Base-by-base conservation (phyloP, 441 rosid species). In the Gossypium davidsonii region DNA sequence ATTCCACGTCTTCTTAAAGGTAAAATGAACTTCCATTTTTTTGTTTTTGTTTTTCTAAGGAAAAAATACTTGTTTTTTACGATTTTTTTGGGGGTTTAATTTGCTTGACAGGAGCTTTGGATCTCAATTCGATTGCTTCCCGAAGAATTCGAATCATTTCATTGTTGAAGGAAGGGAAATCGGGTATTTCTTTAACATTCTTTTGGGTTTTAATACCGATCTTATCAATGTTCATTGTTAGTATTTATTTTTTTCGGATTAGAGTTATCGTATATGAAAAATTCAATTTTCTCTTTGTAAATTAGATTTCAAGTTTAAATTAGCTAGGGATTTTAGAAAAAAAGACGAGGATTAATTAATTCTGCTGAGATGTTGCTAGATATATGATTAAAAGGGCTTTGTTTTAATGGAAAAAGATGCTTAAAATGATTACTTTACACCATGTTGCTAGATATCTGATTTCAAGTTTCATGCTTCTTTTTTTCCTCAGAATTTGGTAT, bases 131-230 rank as follows among this genome's bases (percentile, higher is more conserved):
- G 6, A 12, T 65, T 65, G 53, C 18, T 42, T 17, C 17, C 42
- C 15, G 5, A 18, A 63, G 68, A 39, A 18, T 64, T 48, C 57
- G 71, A 46, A n/a, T 48, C 14, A 20, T 6, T 66, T 23, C 21
- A 9, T 25, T 25, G 71, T 48, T 25, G 71, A 67, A 25, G 57
- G 42, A 67, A 39, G 23, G 37, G 71, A 25, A 67, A 48, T 67
- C 57, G 7, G 71, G 57, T 48, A 67, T n/a, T 25, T 48, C 1
- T 23, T 46, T 65, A 2, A 11, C 21, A 4, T 37, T 18, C 1
- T 39, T 20, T 42, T 2, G 31, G 69, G 15, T 20, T 42, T 64
- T 20, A 4, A 23, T 20, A 18, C 10, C 26, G 68, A 63, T 64
- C 9, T 39, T 42, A 42, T 65, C 52, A 42, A 21, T 44, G 37